A percentile compares a stretch with the other conserved stretches of the same genome.
Evolutionary conservation across 345 rosid species (phyloP).

Genomic region (Lepidium aucheri): DNA sequence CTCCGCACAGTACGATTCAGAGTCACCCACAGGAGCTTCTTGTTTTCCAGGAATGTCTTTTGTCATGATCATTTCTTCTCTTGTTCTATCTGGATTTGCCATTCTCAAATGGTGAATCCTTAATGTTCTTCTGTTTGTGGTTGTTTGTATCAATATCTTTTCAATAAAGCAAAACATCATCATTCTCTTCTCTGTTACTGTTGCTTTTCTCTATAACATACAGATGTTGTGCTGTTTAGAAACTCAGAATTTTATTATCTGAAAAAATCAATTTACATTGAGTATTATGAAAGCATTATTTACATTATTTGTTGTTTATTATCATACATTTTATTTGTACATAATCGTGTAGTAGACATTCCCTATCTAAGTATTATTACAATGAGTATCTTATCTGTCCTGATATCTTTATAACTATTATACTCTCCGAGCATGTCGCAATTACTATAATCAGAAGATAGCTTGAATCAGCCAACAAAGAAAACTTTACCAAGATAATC

Average conservation of each 20-base stretch:
- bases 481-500: not conserved
- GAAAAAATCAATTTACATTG: not conserved
- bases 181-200: not conserved
- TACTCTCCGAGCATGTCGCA: slow-evolving; percentile 19
- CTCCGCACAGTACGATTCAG: slow-evolving; percentile 24
- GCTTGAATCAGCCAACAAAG: slow-evolving; percentile 8
- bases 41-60: slow-evolving; percentile 28
- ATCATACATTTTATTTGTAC: slow-evolving; percentile 11
- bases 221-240: not conserved
- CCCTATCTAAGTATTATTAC: slow-evolving; percentile 18
- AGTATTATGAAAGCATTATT: slow-evolving; percentile 8
- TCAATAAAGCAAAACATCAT: slow-evolving; percentile 11
- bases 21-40: slow-evolving; percentile 14
- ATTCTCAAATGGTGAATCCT: slow-evolving; percentile 14
- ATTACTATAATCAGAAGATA: slow-evolving; percentile 9
- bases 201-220: not conserved
- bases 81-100: slow-evolving; percentile 21
- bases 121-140: not conserved
- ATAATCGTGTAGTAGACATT: slow-evolving; percentile 3
- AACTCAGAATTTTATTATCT: not conserved
- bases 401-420: slow-evolving; percentile 7
- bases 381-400: slow-evolving; percentile 17
- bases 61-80: slow-evolving; percentile 19
- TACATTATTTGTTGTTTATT: slow-evolving; percentile 17
- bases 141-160: not conserved